phyloP scores from a whole-genome alignment of 2,329 filamentous ascomycete genomes.

The Colletotrichum orchidophilum region DNA sequence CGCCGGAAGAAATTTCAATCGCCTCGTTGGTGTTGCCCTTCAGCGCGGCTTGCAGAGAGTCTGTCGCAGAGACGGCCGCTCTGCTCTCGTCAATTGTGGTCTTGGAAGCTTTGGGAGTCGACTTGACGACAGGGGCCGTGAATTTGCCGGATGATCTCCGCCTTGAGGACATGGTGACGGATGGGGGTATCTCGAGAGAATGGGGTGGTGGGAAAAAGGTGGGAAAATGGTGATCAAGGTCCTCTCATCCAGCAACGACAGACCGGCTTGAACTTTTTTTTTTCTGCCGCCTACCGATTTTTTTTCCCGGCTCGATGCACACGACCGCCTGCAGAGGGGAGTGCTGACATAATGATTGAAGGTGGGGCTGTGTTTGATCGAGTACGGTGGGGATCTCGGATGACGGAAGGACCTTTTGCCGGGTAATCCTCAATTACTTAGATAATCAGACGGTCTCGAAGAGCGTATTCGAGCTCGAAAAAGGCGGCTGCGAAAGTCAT shows the following conservation, averaged over 20 bases:
- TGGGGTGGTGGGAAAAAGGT: neutral
- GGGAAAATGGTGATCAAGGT: slow-evolving; percentile 14
- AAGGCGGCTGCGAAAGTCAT: neutral
- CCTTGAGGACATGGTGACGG: slow-evolving; percentile 64
- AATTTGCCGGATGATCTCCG: slow-evolving; percentile 68
- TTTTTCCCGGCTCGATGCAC: slow-evolving; percentile 11
- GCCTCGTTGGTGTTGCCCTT: slow-evolving; percentile 45
- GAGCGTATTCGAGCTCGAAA: neutral
- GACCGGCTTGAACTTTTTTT: slow-evolving; percentile 32
- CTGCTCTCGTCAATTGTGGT: slow-evolving; percentile 67
- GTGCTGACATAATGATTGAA: slow-evolving; percentile 15
- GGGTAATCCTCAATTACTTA: neutral
- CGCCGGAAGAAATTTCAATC: slow-evolving; percentile 68
- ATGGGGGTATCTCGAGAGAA: slow-evolving; percentile 9
- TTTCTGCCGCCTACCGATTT: slow-evolving; percentile 33
- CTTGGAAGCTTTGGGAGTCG: slow-evolving; percentile 61
- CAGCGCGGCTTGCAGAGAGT: slow-evolving; percentile 48
- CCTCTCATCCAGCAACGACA: slow-evolving; percentile 17
- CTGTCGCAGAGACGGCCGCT: slow-evolving; percentile 59
- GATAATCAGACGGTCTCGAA: neutral
- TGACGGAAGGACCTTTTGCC: neutral
- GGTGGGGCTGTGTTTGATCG: neutral
- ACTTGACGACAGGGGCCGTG: slow-evolving; percentile 63
- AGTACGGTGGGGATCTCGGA: neutral
- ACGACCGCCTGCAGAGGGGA: slow-evolving; percentile 27